Conservation (phyloP, 2,329 filamentous ascomycete species). For the Alternaria ventricosa region DNA sequence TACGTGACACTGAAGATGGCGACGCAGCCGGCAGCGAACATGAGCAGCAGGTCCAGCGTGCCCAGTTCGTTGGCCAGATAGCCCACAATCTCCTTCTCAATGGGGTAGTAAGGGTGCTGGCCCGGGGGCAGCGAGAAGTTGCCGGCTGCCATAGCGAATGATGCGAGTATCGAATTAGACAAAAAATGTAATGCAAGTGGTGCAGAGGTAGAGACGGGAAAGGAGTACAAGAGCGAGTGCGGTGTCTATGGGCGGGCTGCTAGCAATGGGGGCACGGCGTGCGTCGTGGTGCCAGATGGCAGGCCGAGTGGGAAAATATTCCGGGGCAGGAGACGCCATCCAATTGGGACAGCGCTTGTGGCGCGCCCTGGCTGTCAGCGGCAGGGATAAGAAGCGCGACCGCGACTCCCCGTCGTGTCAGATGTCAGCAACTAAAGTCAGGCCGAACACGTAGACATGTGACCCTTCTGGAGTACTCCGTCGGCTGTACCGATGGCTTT, state of each 20-base stretch:
- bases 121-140: conserved; percentile 22
- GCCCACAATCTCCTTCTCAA: conserved; percentile 65
- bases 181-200: not conserved
- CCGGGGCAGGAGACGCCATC: conserved; percentile 6
- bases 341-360: not conserved
- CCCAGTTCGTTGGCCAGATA: conserved; percentile 72
- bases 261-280: conserved; percentile 12
- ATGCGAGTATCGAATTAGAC: not conserved
- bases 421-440: not conserved
- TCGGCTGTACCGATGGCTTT: not conserved
- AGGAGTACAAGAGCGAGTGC: not conserved
- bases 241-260: not conserved
- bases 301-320: conserved; percentile 8
- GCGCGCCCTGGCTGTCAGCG: not conserved
- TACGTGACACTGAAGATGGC: conserved; percentile 65
- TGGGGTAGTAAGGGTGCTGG: conserved; percentile 74
- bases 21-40: conserved; percentile 65
- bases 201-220: not conserved
- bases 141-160: conserved; percentile 15
- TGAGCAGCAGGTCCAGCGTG: conserved; percentile 63
- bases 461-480: not conserved
- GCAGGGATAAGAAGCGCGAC: conserved; percentile 4
- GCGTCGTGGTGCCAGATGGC: conserved; percentile 8
- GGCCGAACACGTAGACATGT: conserved; percentile 15
- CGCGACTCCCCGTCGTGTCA: not conserved